Conservation (phyloP, 352 stramenopile genomes). For the Pythium dissimile region DNA sequence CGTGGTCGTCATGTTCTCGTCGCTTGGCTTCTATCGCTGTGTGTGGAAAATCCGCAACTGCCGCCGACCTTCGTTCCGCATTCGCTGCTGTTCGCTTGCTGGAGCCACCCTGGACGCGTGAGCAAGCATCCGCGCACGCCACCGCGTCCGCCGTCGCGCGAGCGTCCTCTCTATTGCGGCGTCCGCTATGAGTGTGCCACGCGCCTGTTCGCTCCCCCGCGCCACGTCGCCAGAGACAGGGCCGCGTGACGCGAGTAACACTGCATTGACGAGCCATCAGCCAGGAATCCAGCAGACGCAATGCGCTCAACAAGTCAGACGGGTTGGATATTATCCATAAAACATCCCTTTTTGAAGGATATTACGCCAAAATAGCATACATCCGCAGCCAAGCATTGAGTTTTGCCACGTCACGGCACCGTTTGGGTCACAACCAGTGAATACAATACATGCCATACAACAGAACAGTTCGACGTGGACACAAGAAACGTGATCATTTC, state of each 20-base stretch:
- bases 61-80: too few species aligned
- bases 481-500: too few species aligned
- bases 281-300: conserved; percentile 4
- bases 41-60: conserved; percentile 9
- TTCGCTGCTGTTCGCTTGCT: too few species aligned
- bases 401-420: too few species aligned
- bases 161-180: conserved; percentile 3
- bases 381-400: too few species aligned
- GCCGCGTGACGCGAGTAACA: conserved; percentile 9
- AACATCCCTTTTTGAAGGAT: background rate
- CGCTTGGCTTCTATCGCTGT: background rate
- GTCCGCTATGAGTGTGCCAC: background rate
- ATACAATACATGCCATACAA: too few species aligned
- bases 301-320: background rate
- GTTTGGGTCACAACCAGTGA: too few species aligned
- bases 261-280: conserved; percentile 13
- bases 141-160: background rate
- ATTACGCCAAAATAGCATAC: too few species aligned
- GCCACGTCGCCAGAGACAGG: conserved; percentile 6
- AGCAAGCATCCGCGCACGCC: background rate
- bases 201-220: conserved; percentile 4
- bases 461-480: too few species aligned
- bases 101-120: too few species aligned
- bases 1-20: background rate
- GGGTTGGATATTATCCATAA: background rate